Percentiles rank a stretch among this genome's conserved stretches.
phyloP scores from a whole-genome alignment of 169 alveolate species.

The Babesia ovis region DNA sequence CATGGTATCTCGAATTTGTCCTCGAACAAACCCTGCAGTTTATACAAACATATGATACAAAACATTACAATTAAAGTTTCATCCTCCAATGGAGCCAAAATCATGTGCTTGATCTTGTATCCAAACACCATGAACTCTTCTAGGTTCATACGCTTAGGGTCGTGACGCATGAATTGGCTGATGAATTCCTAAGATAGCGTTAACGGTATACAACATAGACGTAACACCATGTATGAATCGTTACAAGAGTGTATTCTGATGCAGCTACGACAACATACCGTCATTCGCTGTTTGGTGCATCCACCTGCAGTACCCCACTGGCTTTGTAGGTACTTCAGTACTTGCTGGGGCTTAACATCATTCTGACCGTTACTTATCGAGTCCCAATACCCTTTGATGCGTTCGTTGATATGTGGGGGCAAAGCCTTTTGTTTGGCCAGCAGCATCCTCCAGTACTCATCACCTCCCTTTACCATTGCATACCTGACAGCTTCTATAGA shows the following conservation, averaged over 20 bases:
- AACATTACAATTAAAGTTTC: constrained; percentile 22
- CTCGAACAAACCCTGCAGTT: constrained; percentile 42
- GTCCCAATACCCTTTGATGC: constrained; percentile 44
- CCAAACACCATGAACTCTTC: constrained; percentile 66
- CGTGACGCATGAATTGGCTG: constrained; percentile 39
- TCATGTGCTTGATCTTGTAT: constrained; percentile 35
- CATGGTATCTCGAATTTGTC: constrained; percentile 60
- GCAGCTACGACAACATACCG: background rate
- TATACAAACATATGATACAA: background rate
- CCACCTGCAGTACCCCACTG: constrained; percentile 1
- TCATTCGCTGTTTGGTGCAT: constrained; percentile 7
- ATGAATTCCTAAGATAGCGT: constrained; percentile 63
- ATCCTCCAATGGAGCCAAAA: constrained; percentile 44
- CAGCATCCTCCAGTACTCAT: constrained; percentile 49
- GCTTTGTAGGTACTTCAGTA: constrained; percentile 7
- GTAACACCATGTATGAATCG: no score
- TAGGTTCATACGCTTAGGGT: constrained; percentile 21
- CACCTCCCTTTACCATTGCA: constrained; percentile 52
- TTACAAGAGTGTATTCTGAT: no score
- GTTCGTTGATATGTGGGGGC: constrained; percentile 31
- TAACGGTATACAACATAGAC: no score
- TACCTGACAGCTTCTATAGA: constrained; percentile 36
- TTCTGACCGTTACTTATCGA: background rate
- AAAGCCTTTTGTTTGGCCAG: constrained; percentile 58
- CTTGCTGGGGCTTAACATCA: background rate